A percentile compares a stretch with the other conserved stretches of the same genome.
These are phyloP conservation scores for Scortechinia acanthostroma DNA, from an alignment of 2,329 filamentous ascomycete genomes.

Conservation along the genomic window DNA sequence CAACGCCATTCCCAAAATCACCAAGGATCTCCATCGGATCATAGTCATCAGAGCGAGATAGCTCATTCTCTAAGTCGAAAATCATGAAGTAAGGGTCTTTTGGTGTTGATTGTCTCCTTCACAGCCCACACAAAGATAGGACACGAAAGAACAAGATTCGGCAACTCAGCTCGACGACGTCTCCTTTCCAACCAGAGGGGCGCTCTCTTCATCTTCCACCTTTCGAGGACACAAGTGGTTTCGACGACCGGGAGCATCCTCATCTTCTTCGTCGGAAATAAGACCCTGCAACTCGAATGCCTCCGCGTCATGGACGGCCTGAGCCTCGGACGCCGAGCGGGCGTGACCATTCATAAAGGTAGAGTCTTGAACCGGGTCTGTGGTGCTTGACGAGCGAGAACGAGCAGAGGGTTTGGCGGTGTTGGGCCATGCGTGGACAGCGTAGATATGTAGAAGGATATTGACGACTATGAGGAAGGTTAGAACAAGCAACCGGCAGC, in stretches of 20 bases:
- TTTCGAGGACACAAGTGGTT: background rate
- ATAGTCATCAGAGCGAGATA: too few relatives aligned
- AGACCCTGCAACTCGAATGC: conserved; percentile 90
- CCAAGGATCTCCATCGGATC: too few relatives aligned
- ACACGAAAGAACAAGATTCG: too few relatives aligned
- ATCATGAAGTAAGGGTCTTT: too few relatives aligned
- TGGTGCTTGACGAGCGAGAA: conserved; percentile 12
- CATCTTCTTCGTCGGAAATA: conserved; percentile 79
- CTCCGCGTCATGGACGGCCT: conserved; percentile 70
- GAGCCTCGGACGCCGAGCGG: conserved; percentile 28
- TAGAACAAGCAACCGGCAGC: conserved; percentile 21
- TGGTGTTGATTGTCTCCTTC: too few relatives aligned
- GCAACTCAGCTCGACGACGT: too few relatives aligned
- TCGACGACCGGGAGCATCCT: conserved; percentile 21
- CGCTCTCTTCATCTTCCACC: background rate
- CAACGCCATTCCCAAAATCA: too few relatives aligned
- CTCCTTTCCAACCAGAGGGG: too few relatives aligned
- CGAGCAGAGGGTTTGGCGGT: conserved; percentile 42
- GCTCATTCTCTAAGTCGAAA: too few relatives aligned
- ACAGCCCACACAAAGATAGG: too few relatives aligned
- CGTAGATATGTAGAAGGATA: conserved; percentile 79
- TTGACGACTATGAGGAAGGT: conserved; percentile 69
- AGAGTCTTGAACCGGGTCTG: conserved; percentile 12
- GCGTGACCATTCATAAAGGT: conserved; percentile 1
- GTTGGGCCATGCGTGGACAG: conserved; percentile 48